Conservation (phyloP, 2,329 filamentous ascomycete species). For the Penicillium sp. region DNA sequence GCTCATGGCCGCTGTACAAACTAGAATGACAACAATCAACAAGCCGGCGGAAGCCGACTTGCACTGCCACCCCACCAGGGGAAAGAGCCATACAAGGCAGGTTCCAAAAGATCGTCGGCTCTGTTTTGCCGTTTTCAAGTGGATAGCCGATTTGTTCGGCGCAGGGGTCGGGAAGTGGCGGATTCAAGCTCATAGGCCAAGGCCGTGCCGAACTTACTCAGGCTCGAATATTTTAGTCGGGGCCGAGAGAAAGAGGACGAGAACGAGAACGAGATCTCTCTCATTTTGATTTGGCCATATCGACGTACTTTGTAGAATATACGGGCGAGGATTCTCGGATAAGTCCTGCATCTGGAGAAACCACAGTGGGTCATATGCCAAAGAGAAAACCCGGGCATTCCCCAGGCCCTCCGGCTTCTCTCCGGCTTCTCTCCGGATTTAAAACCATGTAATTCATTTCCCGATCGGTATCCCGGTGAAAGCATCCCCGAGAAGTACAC, state of each 20-base stretch:
- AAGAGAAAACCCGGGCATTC: slow-evolving; percentile 12
- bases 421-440: slow-evolving; percentile 16
- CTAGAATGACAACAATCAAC: slow-evolving; percentile 7
- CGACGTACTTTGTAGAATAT: background rate
- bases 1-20: background rate
- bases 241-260: background rate
- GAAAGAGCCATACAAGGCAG: slow-evolving; percentile 17
- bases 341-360: slow-evolving; percentile 9
- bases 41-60: slow-evolving; percentile 25
- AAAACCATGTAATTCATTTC: slow-evolving; percentile 10
- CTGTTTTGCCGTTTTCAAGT: slow-evolving; percentile 20
- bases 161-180: slow-evolving; percentile 12
- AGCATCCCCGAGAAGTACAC: background rate
- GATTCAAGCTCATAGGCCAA: slow-evolving; percentile 7
- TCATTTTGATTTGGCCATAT: background rate
- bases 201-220: slow-evolving; percentile 4
- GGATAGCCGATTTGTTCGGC: slow-evolving; percentile 12
- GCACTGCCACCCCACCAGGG: slow-evolving; percentile 16
- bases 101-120: slow-evolving; percentile 17
- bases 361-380: background rate
- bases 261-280: background rate
- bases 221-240: background rate
- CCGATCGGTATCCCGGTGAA: slow-evolving; percentile 24
- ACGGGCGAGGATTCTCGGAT: background rate
- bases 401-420: slow-evolving; percentile 11